Percentiles rank a stretch among this genome's conserved stretches.
Conservation (phyloP, 257 asterid species). For the Solanum pinnatisectum region DNA sequence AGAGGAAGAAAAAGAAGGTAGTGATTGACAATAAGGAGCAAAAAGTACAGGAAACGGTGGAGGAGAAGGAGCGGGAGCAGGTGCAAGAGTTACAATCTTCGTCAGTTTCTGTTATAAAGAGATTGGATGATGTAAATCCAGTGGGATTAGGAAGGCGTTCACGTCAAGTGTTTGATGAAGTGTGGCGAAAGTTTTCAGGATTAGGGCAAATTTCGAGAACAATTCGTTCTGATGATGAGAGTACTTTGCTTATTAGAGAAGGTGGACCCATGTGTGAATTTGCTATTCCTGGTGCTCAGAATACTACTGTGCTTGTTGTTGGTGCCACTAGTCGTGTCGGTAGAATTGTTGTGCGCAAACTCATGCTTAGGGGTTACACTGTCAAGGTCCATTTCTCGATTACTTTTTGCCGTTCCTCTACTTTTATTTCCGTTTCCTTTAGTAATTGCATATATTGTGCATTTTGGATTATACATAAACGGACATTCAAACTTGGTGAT, state of each 20-base stretch:
- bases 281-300: constrained; percentile 92
- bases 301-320: constrained; percentile 86
- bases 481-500: background rate
- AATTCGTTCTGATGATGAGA: constrained; percentile 50
- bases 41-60: background rate
- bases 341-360: constrained; percentile 82
- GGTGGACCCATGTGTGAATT: constrained; percentile 98
- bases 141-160: constrained; percentile 89
- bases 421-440: background rate
- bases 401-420: background rate
- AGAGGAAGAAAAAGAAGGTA: constrained; percentile 34
- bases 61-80: constrained; percentile 4
- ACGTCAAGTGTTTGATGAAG: constrained; percentile 85
- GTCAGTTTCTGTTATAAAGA: constrained; percentile 50
- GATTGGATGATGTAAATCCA: constrained; percentile 82
- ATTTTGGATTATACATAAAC: background rate
- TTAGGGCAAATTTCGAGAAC: constrained; percentile 91
- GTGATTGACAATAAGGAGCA: constrained; percentile 4
- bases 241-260: constrained; percentile 51
- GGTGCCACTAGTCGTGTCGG: constrained; percentile 99
- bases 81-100: background rate
- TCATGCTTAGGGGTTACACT: constrained; percentile 92
- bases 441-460: background rate
- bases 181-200: constrained; percentile 94
- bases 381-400: constrained; percentile 51